Conservation (phyloP, 1,284 basidiomycete species). For the Heimioporus punctisporus region DNA sequence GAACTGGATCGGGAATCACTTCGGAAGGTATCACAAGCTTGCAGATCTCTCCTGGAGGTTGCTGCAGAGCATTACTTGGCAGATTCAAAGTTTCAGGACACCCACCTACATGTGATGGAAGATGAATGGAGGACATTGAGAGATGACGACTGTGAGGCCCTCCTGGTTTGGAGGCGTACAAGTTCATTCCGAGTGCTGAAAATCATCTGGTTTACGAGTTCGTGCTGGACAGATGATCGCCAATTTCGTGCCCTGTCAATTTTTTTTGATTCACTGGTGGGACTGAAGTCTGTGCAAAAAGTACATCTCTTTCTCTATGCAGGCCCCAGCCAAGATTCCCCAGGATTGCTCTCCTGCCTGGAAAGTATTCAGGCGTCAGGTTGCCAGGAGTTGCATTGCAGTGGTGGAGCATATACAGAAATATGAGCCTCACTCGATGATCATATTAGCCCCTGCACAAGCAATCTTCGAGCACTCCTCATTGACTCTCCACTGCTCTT, state of each 20-base stretch:
- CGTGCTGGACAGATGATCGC: neutral
- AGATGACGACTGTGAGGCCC: slow-evolving; percentile 2
- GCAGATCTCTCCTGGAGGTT: slow-evolving; percentile 1
- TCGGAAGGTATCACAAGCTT: neutral
- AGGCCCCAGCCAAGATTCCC: neutral
- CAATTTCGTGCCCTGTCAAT: slow-evolving; percentile 3
- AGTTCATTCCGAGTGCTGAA: neutral
- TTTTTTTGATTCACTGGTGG: slow-evolving; percentile 3
- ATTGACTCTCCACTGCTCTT: neutral
- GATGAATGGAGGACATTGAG: neutral
- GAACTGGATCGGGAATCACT: slow-evolving; percentile 5
- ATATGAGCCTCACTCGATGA: neutral
- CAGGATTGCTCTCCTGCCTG: neutral
- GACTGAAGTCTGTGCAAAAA: neutral
- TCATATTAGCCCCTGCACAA: neutral
- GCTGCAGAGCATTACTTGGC: neutral
- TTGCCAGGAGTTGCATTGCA: neutral
- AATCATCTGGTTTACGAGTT: slow-evolving; percentile 1
- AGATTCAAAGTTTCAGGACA: neutral
- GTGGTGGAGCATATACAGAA: neutral
- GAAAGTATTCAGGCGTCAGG: slow-evolving; percentile 1
- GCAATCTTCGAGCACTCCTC: neutral
- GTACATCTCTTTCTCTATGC: slow-evolving; percentile 1
- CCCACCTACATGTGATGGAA: too few relatives aligned
- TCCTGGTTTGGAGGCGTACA: slow-evolving; percentile 7